Conservation (phyloP, 768 basidiomycete species). For the Chiua virens region DNA sequence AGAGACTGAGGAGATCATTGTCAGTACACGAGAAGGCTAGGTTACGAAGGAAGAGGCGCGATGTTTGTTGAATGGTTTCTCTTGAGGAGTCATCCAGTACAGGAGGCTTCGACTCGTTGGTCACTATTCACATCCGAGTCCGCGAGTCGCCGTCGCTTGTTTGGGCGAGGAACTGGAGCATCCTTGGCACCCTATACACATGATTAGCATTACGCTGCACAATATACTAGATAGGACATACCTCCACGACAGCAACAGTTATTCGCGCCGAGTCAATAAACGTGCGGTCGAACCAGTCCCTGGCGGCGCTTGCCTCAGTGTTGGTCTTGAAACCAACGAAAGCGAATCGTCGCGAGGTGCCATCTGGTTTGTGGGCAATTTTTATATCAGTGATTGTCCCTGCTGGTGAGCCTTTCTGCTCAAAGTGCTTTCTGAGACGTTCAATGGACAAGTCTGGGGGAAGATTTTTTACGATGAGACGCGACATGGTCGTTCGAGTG, state of each 20-base stretch:
- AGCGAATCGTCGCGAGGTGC: constrained; percentile 83
- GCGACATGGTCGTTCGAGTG: constrained; percentile 64
- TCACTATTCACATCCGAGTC: constrained; percentile 43
- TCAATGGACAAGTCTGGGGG: constrained; percentile 66
- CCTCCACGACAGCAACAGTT: constrained; percentile 74
- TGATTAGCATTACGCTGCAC: constrained; percentile 4
- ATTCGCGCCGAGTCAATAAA: constrained; percentile 82
- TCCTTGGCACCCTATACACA: constrained; percentile 61
- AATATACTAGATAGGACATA: constrained; percentile 27
- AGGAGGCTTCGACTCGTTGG: constrained; percentile 3
- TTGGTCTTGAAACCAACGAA: constrained; percentile 89
- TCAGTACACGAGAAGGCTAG: constrained; percentile 84
- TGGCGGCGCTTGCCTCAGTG: constrained; percentile 69
- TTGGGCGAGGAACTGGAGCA: constrained; percentile 65
- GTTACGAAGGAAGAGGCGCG: constrained; percentile 91
- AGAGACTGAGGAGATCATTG: constrained; percentile 63
- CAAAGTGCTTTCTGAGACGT: constrained; percentile 67
- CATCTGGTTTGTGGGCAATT: constrained; percentile 73
- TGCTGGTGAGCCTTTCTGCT: constrained; percentile 54
- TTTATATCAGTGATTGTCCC: constrained; percentile 86
- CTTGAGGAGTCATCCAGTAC: constrained; percentile 34
- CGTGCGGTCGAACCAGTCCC: constrained; percentile 81
- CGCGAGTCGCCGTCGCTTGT: constrained; percentile 64
- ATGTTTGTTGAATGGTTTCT: constrained; percentile 65
- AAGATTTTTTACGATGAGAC: constrained; percentile 81